Conservation (phyloP, 1,284 basidiomycete genomes). For the Puccinia coronata region DNA sequence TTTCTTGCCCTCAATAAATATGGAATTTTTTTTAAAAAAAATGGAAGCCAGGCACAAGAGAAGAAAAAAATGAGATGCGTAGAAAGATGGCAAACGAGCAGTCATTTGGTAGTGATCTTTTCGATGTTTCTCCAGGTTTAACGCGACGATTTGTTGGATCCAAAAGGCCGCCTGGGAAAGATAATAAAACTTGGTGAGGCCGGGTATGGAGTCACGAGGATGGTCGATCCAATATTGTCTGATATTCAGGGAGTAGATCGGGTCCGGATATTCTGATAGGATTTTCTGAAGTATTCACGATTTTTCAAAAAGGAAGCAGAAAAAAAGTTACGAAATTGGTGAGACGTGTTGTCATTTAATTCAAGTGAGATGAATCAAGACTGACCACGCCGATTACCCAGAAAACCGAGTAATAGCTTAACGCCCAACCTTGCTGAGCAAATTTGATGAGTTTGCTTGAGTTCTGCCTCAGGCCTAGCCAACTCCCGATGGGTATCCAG, state of each 20-base stretch:
- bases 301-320: not conserved
- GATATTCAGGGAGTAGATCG: constrained; percentile 35
- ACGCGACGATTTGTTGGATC: constrained; percentile 58
- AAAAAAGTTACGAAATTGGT: not conserved
- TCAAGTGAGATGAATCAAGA: not conserved
- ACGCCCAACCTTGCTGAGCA: constrained; percentile 45
- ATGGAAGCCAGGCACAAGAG: no score
- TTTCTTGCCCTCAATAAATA: no score
- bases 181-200: constrained; percentile 57
- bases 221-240: constrained; percentile 51
- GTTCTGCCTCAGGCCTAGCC: not conserved
- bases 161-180: constrained; percentile 58
- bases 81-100: constrained; percentile 49
- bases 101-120: constrained; percentile 59
- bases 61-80: not conserved
- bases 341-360: not conserved
- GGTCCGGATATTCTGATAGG: constrained; percentile 26
- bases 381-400: constrained; percentile 40
- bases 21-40: no score
- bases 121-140: constrained; percentile 57
- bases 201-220: constrained; percentile 55
- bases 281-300: no score
- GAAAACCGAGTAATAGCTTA: constrained; percentile 15
- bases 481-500: constrained; percentile 26
- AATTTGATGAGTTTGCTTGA: constrained; percentile 22